These are phyloP conservation scores for Phytophthora pini DNA, from an alignment of 352 stramenopile genomes.

Conservation along the genomic window DNA sequence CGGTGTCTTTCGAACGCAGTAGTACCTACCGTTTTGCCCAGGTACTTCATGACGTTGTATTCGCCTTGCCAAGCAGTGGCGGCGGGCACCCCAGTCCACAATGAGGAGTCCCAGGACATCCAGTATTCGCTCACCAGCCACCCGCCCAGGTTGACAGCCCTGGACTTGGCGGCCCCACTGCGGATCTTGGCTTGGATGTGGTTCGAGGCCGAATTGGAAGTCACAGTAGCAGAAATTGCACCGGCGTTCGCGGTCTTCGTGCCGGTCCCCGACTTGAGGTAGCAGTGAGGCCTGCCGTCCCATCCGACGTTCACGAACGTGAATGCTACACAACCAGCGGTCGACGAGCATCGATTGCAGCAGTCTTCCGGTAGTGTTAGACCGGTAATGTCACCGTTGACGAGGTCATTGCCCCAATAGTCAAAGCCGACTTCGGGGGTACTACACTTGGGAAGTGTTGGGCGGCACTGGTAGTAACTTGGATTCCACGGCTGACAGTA, in stretches of 20 bases:
- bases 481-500: conserved; percentile 61
- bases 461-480: conserved; percentile 50
- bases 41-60: conserved; percentile 22
- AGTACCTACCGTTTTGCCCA: conserved; percentile 15
- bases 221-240: conserved; percentile 31
- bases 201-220: conserved; percentile 17
- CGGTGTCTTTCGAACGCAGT: conserved; percentile 19
- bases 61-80: conserved; percentile 8
- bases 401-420: conserved; percentile 38
- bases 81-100: conserved; percentile 7
- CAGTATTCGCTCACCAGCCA: conserved; percentile 30
- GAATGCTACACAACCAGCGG: conserved; percentile 24
- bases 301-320: conserved; percentile 39
- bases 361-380: conserved; percentile 21
- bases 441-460: conserved; percentile 33
- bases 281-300: conserved; percentile 36
- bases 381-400: conserved; percentile 6
- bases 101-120: conserved; percentile 21
- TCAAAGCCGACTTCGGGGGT: conserved; percentile 40
- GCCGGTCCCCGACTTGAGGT: conserved; percentile 35
- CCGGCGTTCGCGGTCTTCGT: conserved; percentile 15
- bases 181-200: conserved; percentile 24
- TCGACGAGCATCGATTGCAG: conserved; percentile 19
- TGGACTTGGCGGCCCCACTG: conserved; percentile 14
- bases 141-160: conserved; percentile 20